Evolutionary conservation across 2,329 filamentous ascomycete genomes (phyloP).

Genomic region (Immersiporthe knoxdaviesiana): DNA sequence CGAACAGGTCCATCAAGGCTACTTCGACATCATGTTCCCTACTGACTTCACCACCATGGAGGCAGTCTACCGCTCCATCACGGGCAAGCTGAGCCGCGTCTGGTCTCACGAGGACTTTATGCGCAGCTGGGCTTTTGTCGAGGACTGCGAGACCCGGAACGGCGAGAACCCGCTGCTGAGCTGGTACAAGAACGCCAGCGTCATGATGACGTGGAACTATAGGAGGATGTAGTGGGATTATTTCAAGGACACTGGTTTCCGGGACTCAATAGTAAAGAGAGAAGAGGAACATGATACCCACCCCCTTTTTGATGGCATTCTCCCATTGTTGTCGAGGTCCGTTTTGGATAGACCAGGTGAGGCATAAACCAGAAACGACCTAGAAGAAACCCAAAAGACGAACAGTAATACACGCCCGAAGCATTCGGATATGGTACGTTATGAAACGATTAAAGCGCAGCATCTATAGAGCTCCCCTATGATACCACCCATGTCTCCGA

Average conservation of each 20-base stretch:
- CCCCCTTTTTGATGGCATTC: too few relatives aligned
- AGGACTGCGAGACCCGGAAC: conserved; percentile 84
- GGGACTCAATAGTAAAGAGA: neutral
- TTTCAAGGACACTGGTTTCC: too few relatives aligned
- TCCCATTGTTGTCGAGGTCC: neutral
- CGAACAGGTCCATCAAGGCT: conserved; percentile 92
- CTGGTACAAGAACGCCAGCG: conserved; percentile 95
- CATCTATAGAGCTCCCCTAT: conserved; percentile 1
- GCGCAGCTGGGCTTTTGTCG: conserved; percentile 83
- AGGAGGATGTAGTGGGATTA: conserved; percentile 16
- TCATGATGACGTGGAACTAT: conserved; percentile 69
- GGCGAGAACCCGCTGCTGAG: conserved; percentile 91
- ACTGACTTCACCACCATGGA: conserved; percentile 93
- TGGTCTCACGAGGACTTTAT: conserved; percentile 90
- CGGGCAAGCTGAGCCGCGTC: conserved; percentile 86
- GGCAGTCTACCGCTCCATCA: conserved; percentile 89
- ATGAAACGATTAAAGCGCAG: neutral
- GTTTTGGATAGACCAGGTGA: neutral
- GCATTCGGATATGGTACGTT: neutral
- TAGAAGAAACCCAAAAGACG: too few relatives aligned
- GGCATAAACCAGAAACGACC: neutral
- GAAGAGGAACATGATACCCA: neutral
- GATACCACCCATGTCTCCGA: neutral
- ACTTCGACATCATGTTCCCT: conserved; percentile 98
- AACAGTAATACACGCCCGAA: neutral